Percentiles rank a stretch among this genome's conserved stretches.
Evolutionary conservation across 2,329 filamentous ascomycete species (phyloP).

Genomic region (Westerdykella aurantiaca): DNA sequence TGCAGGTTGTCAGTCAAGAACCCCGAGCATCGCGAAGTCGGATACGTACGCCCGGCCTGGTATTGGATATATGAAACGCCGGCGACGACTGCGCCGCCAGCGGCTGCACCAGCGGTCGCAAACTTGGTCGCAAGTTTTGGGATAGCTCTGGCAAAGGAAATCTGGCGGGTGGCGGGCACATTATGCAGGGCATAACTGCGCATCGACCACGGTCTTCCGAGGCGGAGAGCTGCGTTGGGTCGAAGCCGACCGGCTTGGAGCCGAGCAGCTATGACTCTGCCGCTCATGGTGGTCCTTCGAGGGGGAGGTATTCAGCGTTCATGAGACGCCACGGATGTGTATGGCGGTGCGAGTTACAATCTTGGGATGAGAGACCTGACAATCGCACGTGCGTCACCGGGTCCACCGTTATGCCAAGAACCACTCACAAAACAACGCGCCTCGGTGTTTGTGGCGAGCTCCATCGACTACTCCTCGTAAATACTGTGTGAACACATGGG

Average conservation of each 20-base stretch:
- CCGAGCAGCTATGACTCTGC: conserved; percentile 70
- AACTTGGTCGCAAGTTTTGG: conserved; percentile 91
- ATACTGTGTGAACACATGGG: too few species aligned
- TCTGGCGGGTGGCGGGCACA: conserved; percentile 56
- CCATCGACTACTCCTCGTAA: too few species aligned
- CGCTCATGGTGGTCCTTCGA: conserved; percentile 51
- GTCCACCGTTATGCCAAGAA: too few species aligned
- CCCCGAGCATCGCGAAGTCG: not conserved
- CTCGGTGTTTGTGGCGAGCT: too few species aligned
- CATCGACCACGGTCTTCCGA: conserved; percentile 64
- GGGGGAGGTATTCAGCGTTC: too few species aligned
- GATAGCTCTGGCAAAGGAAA: conserved; percentile 63
- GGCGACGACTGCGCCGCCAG: conserved; percentile 81
- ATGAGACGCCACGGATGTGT: not conserved
- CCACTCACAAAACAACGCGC: too few species aligned
- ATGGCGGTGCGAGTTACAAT: not conserved
- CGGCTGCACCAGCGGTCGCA: conserved; percentile 78
- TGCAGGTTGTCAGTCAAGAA: conserved; percentile 20
- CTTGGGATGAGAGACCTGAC: too few species aligned
- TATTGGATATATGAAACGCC: conserved; percentile 92
- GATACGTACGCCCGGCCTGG: conserved; percentile 73
- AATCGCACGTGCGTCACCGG: too few species aligned
- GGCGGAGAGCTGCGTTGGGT: conserved; percentile 29
- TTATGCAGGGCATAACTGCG: conserved; percentile 80
- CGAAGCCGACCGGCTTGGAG: conserved; percentile 50